These are phyloP conservation scores for Bothriochloa decipiens DNA, from an alignment of 176 grass and related monocot genomes.

Conservation along the genomic window DNA sequence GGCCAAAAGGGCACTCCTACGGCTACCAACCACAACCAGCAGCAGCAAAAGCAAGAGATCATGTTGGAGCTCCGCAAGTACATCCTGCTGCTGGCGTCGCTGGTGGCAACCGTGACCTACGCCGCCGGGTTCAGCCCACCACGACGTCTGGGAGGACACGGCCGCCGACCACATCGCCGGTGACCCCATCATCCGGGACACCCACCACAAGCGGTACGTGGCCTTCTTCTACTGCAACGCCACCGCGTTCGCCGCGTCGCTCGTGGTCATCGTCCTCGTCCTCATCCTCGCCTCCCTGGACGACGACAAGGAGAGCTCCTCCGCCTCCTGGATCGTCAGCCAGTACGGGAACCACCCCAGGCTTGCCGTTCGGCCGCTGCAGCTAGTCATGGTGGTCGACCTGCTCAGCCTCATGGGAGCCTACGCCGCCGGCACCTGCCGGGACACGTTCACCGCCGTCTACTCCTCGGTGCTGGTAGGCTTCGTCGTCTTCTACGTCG, in stretches of 20 bases:
- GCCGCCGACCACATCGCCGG: background rate
- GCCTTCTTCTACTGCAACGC: conserved; percentile 45
- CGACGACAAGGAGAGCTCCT: background rate
- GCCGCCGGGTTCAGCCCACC: conserved; percentile 17
- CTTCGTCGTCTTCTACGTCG: background rate
- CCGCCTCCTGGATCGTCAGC: background rate
- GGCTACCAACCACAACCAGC: no score
- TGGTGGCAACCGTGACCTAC: background rate
- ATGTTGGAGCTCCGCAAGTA: background rate
- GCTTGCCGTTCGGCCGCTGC: background rate
- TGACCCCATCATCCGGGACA: conserved; percentile 35
- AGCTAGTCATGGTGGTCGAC: background rate
- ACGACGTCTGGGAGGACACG: conserved; percentile 5
- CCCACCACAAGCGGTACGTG: background rate
- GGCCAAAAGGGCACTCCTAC: background rate
- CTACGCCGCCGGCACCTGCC: background rate
- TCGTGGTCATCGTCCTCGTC: background rate
- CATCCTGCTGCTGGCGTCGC: background rate
- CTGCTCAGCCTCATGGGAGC: background rate
- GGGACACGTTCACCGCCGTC: background rate
- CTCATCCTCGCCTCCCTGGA: background rate
- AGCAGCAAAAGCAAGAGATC: no score
- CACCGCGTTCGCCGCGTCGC: conserved; percentile 1
- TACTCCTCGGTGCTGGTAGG: background rate
- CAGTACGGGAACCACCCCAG: no score